Evolutionary conservation across 2,329 filamentous ascomycete species (phyloP).

Genomic region (Graphium sp.): DNA sequence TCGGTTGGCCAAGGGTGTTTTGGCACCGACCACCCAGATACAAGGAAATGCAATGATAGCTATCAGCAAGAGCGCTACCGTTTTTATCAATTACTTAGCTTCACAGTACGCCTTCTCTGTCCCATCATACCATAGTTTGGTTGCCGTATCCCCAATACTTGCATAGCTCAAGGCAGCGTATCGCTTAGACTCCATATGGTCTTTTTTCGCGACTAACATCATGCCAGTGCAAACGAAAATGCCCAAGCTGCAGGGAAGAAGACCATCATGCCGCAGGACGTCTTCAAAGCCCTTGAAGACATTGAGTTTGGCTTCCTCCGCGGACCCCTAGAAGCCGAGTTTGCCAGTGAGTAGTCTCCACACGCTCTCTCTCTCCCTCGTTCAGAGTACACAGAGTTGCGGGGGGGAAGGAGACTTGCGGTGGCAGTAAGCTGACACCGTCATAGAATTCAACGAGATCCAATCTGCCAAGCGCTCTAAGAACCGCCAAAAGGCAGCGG

Average conservation of each 20-base stretch:
- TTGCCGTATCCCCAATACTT: too few relatives aligned
- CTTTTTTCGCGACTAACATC: too few relatives aligned
- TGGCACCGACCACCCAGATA: conserved; percentile 68
- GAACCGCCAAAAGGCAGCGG: conserved; percentile 53
- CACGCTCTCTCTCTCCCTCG: conserved; percentile 1
- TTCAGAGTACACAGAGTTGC: background rate
- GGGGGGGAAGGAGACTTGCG: too few relatives aligned
- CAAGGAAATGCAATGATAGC: conserved; percentile 69
- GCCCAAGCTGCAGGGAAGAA: conserved; percentile 54
- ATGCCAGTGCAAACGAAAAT: conserved; percentile 53
- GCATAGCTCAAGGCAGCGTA: too few relatives aligned
- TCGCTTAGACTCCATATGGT: too few relatives aligned
- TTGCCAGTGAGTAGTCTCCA: conserved; percentile 40
- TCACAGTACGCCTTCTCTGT: conserved; percentile 44
- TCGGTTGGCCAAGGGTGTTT: conserved; percentile 60
- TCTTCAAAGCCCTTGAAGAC: conserved; percentile 62
- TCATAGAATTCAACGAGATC: conserved; percentile 51
- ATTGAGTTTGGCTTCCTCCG: conserved; percentile 61
- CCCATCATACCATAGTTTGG: too few relatives aligned
- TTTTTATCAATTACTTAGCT: conserved; percentile 70
- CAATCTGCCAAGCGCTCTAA: conserved; percentile 60
- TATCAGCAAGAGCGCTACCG: conserved; percentile 65
- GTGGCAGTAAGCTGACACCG: conserved; percentile 5
- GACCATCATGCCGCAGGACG: conserved; percentile 60
- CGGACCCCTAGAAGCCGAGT: conserved; percentile 53